Base-by-base conservation (phyloP, 2,329 filamentous ascomycete species). In the Ophiostoma quercus region DNA sequence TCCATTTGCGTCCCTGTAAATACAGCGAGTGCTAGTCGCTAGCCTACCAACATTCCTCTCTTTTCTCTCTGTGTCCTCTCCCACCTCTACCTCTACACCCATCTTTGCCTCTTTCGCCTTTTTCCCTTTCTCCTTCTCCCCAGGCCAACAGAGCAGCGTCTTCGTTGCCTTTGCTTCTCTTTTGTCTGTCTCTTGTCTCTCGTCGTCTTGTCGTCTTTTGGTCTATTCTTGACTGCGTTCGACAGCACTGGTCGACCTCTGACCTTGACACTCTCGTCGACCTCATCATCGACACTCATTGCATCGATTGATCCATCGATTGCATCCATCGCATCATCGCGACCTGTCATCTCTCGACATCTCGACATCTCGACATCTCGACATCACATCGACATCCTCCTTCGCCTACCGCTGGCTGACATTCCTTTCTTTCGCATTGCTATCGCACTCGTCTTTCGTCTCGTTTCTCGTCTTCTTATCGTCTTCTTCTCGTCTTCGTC, bases 81-180 rank as follows among this genome's bases (percentile, higher is more conserved):
- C n/a, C 22, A 8, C 34, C 34, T 34, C 25, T 29, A 29, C 25
- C 25, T 29, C 25, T 29, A 29, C 25, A 34, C 34, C 34, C 34
- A 34, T 25, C 22, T 57, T 22, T 16, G 51, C n/a, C 51, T 57
- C 12, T 66, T 29, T 66, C 37, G 9, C 57, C 19, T 68, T 43
- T 39, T 41, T 66, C 29, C 19, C 39, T 63, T 51, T 57, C n/a
- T 41, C n/a, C n/a, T 62, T 66, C 34, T 66, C 65, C n/a, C 37
- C 65, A 66, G 63, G 65, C 65, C 65, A 66, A 66, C 65, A 47
- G 63, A 66, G 34, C 63, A 66, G 65, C 65, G 63, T 66, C n/a
- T 37, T 41, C 57, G 54, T 43, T 69, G 63, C 37, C 66, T 67
- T 29, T 67, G 68, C 51, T 47, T 29, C 51, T 67, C 34, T 22